Percentiles rank a stretch among this genome's conserved stretches.
These are phyloP conservation scores for Tulasnella sp. DNA, from an alignment of 768 basidiomycete species.

Conservation along the genomic window DNA sequence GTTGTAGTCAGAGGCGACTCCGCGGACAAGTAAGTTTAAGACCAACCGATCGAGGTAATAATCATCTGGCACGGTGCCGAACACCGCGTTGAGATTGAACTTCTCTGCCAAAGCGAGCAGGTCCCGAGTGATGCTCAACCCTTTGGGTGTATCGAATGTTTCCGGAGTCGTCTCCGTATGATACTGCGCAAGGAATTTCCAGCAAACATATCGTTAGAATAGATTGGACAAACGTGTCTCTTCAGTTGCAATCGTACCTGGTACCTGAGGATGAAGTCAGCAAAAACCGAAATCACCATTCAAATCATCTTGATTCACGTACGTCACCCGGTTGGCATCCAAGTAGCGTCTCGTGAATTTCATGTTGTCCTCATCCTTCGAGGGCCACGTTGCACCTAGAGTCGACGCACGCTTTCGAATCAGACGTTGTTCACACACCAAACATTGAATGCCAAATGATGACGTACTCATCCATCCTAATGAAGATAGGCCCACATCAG, in stretches of 20 bases:
- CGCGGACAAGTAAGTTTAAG: too few species aligned
- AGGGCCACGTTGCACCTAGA: slow-evolving; percentile 30
- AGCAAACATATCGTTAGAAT: too few species aligned
- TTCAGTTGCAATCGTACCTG: slow-evolving; percentile 15
- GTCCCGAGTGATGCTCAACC: slow-evolving; percentile 42
- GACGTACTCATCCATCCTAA: slow-evolving; percentile 51
- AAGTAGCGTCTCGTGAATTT: slow-evolving; percentile 62
- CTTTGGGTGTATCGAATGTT: slow-evolving; percentile 51
- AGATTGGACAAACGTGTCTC: too few species aligned
- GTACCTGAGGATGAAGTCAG: slow-evolving; percentile 1
- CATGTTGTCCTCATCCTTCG: slow-evolving; percentile 37
- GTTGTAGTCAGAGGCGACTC: background rate
- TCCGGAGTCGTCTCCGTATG: slow-evolving; percentile 44
- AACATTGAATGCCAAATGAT: too few species aligned
- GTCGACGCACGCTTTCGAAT: too few species aligned
- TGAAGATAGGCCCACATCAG: background rate
- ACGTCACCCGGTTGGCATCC: slow-evolving; percentile 68
- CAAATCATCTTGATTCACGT: slow-evolving; percentile 29
- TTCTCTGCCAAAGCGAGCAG: slow-evolving; percentile 40
- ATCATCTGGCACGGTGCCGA: slow-evolving; percentile 66
- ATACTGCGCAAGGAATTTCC: slow-evolving; percentile 41
- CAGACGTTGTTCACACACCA: too few species aligned
- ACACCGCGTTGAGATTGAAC: slow-evolving; percentile 53
- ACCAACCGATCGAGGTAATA: slow-evolving; percentile 52
- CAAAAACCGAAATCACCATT: background rate